Evolutionary conservation across 345 rosid species (phyloP), one percentile per base, ranked within the genome.

Genomic region (Carallia pectinifolia): DNA sequence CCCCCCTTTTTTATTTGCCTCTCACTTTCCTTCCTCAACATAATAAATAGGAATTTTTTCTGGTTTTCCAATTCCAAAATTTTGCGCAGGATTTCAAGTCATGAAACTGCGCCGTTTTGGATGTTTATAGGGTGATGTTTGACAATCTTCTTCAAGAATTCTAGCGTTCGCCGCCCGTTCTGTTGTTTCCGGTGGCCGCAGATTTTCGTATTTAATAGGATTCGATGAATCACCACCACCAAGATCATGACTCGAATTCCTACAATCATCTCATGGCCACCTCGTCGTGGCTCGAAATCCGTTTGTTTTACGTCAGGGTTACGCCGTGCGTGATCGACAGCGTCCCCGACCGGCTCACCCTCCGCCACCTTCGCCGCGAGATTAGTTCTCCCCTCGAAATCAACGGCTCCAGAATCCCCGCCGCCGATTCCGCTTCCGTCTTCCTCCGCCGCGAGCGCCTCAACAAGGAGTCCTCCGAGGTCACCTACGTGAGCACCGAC

Each of bases 401-500:
- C 77, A 87, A 91, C 78, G 97, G 95, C 56, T 72, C 82, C 6
- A 83, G 79, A 10, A 79, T 91, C 64, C 96, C 98, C 3, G 83
- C 92, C 0, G 76, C 88, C 2, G 86, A 85, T 38, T 79, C 85
- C 12, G 87, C 89, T 4, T 80, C 88, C 30, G 72, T 90, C 13
- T 69, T 72, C 66, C 93, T 94, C 31, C 88, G 94, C 9, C 91
- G 93, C 4, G 98, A 90, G 62, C 88, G 95, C 58, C 75, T 94
- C 65, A 81, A 82, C 64, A 74, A 82, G 83, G 93, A 94, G 34
- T 72, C 88, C 0, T 89, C 84, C 27, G 98, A 91, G 85, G 98
- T 86, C 33, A 91, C 97, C 6, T 94, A 88, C 69, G 85, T 91
- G 6, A 87, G 90, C 87, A 94, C 97, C 18, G 96, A 94, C 62